Conservation (phyloP, 768 basidiomycete species). For the Suillus weaverae region DNA sequence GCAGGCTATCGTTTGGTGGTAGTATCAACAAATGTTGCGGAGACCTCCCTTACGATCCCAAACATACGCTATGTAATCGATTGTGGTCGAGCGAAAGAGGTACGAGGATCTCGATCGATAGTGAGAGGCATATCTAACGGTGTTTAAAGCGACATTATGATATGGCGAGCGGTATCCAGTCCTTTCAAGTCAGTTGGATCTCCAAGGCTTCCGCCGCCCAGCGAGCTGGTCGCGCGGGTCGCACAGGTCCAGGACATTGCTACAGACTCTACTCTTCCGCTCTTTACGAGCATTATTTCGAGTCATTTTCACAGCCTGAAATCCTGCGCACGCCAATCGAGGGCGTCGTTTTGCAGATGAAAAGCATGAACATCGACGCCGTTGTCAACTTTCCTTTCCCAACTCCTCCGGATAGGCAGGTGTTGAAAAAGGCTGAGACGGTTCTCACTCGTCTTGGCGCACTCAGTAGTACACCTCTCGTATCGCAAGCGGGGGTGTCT, state of each 20-base stretch:
- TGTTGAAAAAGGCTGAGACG: conserved; percentile 79
- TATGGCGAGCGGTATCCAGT: conserved; percentile 76
- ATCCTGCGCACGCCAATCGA: conserved; percentile 96
- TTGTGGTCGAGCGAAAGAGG: conserved; percentile 93
- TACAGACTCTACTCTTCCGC: conserved; percentile 97
- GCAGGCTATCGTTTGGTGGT: conserved; percentile 82
- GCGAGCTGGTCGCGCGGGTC: conserved; percentile 93
- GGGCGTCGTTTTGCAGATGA: conserved; percentile 97
- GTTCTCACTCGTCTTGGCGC: conserved; percentile 83
- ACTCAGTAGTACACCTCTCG: conserved; percentile 42
- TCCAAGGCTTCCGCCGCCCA: conserved; percentile 95
- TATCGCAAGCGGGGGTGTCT: conserved; percentile 20
- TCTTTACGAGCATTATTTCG: conserved; percentile 90
- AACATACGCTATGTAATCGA: conserved; percentile 98
- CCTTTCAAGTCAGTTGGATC: conserved; percentile 91
- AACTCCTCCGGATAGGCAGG: conserved; percentile 82
- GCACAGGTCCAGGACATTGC: conserved; percentile 97
- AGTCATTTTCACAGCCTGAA: conserved; percentile 84
- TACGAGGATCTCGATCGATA: conserved; percentile 26
- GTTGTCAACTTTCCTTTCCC: conserved; percentile 99
- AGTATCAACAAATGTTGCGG: conserved; percentile 94
- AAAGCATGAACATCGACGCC: conserved; percentile 96
- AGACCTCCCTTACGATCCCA: conserved; percentile 96
- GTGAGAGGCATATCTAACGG: conserved; percentile 3
- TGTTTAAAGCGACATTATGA: conserved; percentile 76